Conservation (phyloP, 2,329 filamentous ascomycete genomes). For the Ophiocordyceps camponoti-saundersi region DNA sequence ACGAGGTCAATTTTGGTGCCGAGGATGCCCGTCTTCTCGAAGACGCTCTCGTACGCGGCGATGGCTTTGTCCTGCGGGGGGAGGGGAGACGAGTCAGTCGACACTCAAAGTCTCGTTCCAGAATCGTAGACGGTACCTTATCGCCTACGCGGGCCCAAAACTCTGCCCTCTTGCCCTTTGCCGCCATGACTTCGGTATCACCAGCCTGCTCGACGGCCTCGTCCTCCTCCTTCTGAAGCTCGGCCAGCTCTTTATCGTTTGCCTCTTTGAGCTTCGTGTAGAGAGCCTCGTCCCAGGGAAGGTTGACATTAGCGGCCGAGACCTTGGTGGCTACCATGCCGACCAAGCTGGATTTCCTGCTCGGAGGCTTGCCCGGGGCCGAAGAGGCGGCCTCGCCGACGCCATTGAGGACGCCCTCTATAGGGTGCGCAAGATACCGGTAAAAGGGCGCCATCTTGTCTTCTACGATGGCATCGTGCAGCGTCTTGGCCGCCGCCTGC, state of each 20-base stretch:
- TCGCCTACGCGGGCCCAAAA: slow-evolving; percentile 93
- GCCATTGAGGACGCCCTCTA: slow-evolving; percentile 66
- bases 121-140: slow-evolving; percentile 45
- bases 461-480: slow-evolving; percentile 69
- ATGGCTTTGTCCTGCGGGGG: slow-evolving; percentile 70
- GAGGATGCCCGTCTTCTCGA: slow-evolving; percentile 93
- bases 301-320: slow-evolving; percentile 43
- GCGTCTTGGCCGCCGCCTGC: slow-evolving; percentile 52
- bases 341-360: slow-evolving; percentile 52
- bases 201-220: slow-evolving; percentile 92
- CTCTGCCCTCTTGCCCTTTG: slow-evolving; percentile 85
- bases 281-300: slow-evolving; percentile 82
- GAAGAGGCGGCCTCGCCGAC: slow-evolving; percentile 44
- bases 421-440: slow-evolving; percentile 66
- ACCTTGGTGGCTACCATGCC: slow-evolving; percentile 62
- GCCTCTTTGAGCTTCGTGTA: slow-evolving; percentile 64
- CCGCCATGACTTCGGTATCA: slow-evolving; percentile 86
- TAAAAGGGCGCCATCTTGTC: slow-evolving; percentile 83
- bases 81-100: slow-evolving; percentile 5
- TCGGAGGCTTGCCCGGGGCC: slow-evolving; percentile 37
- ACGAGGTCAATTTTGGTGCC: slow-evolving; percentile 96
- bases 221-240: slow-evolving; percentile 72
- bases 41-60: slow-evolving; percentile 76
- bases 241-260: slow-evolving; percentile 62
- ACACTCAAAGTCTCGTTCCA: background rate